Conservation (phyloP, 2,329 filamentous ascomycete genomes). For the Stenocarpella maydis region DNA sequence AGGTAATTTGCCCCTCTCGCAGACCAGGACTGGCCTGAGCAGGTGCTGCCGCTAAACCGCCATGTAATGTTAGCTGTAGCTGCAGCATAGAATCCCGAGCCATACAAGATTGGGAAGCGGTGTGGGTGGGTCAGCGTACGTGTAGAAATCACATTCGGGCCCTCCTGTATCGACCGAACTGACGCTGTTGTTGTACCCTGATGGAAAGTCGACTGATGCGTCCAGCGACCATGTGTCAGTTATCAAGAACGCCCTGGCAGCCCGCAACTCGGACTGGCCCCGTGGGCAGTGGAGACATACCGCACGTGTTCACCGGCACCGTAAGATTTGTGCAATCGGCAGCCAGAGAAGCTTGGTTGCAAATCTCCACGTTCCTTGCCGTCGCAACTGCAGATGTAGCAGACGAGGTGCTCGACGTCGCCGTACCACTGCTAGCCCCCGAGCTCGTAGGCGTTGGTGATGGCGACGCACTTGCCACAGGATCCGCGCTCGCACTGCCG, state of each 20-base stretch:
- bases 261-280: too few relatives aligned
- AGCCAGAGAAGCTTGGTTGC: slow-evolving; percentile 24
- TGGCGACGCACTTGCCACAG: neutral
- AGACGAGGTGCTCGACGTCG: neutral
- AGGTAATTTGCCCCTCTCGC: slow-evolving; percentile 22
- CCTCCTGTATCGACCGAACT: slow-evolving; percentile 26
- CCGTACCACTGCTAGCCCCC: neutral
- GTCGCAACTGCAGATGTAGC: slow-evolving; percentile 9
- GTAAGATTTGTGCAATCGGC: slow-evolving; percentile 17
- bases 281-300: neutral
- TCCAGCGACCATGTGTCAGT: neutral
- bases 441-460: neutral
- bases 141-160: slow-evolving; percentile 18
- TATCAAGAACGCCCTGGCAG: neutral
- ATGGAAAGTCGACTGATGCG: slow-evolving; percentile 14
- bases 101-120: too few relatives aligned
- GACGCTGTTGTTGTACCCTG: slow-evolving; percentile 9
- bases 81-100: too few relatives aligned
- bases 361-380: slow-evolving; percentile 20
- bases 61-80: neutral
- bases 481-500: neutral
- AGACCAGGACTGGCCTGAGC: slow-evolving; percentile 18
- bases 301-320: slow-evolving; percentile 24
- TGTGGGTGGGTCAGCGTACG: neutral
- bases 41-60: neutral